Evolutionary conservation across 2,329 filamentous ascomycete genomes (phyloP), one percentile per base, ranked within the genome.

Genomic region (Penicillium sp.): DNA sequence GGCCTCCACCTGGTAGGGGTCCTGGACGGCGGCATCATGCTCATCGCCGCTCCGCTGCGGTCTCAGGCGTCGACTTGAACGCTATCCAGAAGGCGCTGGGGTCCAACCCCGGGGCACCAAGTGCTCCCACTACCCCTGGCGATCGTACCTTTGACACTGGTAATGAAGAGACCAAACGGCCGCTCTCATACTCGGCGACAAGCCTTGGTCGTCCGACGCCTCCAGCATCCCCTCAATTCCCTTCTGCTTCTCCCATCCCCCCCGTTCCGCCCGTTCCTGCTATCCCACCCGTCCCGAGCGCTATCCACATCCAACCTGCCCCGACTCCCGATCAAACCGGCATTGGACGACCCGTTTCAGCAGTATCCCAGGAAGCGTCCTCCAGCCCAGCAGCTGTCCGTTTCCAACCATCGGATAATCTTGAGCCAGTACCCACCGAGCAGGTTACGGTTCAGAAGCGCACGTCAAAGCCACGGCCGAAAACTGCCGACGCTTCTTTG

Each of bases 281-380:
- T n/a, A n/a, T n/a, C n/a, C n/a, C n/a, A n/a, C 51, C 51, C 1
- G 48, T 60, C 23, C 60, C 60, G 18, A 46, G 56, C 24, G 39
- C 48, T 5, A 58, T 63, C 39, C 52, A 55, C 13, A 32, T 54
- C 18, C 49, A 61, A 34, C 51, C 49, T 4, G 46, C 53, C 21
- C 40, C 52, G 3, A 49, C 23, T 17, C 48, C 49, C 21, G 56
- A 62, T 17, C 51, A 61, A 49, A 32, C 59, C 39, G 47, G 89
- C 56, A 92, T 92, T 61, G 88, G 88, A 4, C 84, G 90, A 9
- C 91, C 92, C 0, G 74, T 95, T 15, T 96, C 92, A 2, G 78
- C 92, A 17, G 85, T 95, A 12, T 96, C 91, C 1, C 92, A 86
- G 17, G 91, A 94, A 68, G 91, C 90, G 0, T 87, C 90, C 39